A percentile compares a stretch with the other conserved stretches of the same genome.
These are phyloP conservation scores for Epichloe coenophiala DNA, from an alignment of 2,329 filamentous ascomycete species.

Conservation along the genomic window DNA sequence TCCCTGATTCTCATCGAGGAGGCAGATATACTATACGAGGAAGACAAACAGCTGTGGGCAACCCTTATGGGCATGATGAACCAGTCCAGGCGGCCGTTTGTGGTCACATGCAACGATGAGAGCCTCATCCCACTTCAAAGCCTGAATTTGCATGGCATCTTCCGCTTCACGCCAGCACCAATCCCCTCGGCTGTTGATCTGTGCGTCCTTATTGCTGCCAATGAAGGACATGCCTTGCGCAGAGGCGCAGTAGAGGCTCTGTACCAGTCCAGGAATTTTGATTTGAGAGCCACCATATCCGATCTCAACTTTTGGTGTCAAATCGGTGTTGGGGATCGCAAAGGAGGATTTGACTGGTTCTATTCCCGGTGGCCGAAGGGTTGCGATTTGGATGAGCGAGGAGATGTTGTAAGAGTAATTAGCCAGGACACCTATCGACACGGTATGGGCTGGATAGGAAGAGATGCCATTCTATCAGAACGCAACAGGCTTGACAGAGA, in stretches of 20 bases:
- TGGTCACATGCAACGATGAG: constrained; percentile 93
- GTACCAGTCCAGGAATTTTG: constrained; percentile 53
- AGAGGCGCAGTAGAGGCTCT: constrained; percentile 54
- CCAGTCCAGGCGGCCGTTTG: constrained; percentile 79
- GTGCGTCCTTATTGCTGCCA: constrained; percentile 67
- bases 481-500: constrained; percentile 31
- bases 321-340: constrained; percentile 80
- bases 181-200: constrained; percentile 63
- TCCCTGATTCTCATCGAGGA: constrained; percentile 91
- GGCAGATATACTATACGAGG: constrained; percentile 84
- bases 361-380: constrained; percentile 64
- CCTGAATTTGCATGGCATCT: constrained; percentile 71
- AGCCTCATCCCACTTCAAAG: constrained; percentile 60
- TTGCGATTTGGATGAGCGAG: constrained; percentile 51
- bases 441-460: constrained; percentile 66
- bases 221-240: constrained; percentile 71
- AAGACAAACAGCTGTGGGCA: constrained; percentile 90
- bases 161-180: constrained; percentile 59
- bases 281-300: constrained; percentile 67
- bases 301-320: constrained; percentile 97
- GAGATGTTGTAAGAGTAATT: constrained; percentile 59
- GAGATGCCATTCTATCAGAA: constrained; percentile 37
- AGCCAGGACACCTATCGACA: constrained; percentile 66
- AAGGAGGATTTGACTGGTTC: constrained; percentile 83
- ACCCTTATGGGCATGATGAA: constrained; percentile 65